phyloP scores from a whole-genome alignment of 192 early-diverging fungal species.

The Gamsiella multidivaricata region DNA sequence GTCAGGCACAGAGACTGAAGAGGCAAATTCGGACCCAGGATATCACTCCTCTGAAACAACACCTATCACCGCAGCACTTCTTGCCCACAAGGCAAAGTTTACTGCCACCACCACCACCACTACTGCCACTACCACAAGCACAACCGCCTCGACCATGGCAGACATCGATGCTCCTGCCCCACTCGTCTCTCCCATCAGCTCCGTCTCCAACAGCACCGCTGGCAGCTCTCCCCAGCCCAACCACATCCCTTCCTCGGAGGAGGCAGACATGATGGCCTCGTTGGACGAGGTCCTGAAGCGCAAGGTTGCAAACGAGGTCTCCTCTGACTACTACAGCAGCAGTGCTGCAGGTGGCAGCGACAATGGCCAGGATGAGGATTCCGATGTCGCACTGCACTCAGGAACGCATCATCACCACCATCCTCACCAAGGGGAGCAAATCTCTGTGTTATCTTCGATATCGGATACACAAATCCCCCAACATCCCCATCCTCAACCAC shows the following conservation, averaged over 20 bases:
- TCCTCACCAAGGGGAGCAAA: no score
- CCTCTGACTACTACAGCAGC: slow-evolving; percentile 36
- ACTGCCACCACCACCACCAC: not conserved
- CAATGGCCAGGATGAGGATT: slow-evolving; percentile 31
- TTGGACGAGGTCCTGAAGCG: slow-evolving; percentile 20
- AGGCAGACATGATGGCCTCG: slow-evolving; percentile 26
- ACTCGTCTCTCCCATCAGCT: slow-evolving; percentile 31
- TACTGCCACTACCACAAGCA: not conserved
- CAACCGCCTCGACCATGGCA: slow-evolving; percentile 1
- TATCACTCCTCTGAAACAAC: slow-evolving; percentile 7
- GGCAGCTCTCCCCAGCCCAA: not conserved
- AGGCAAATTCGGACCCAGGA: slow-evolving; percentile 1
- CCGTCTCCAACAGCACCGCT: slow-evolving; percentile 10
- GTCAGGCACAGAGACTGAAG: not conserved
- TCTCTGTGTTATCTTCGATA: no score
- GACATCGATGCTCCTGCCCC: slow-evolving; percentile 6
- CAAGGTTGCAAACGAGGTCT: slow-evolving; percentile 13
- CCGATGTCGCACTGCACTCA: not conserved
- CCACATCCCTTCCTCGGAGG: not conserved
- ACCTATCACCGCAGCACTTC: not conserved
- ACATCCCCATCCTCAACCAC: no score
- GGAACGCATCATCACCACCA: slow-evolving; percentile 1
- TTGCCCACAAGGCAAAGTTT: not conserved
- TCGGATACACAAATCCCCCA: no score
- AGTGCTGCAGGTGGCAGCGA: slow-evolving; percentile 19